These are phyloP conservation scores for Xylariaceae sp. DNA, from an alignment of 2,329 filamentous ascomycete genomes.

Conservation along the genomic window DNA sequence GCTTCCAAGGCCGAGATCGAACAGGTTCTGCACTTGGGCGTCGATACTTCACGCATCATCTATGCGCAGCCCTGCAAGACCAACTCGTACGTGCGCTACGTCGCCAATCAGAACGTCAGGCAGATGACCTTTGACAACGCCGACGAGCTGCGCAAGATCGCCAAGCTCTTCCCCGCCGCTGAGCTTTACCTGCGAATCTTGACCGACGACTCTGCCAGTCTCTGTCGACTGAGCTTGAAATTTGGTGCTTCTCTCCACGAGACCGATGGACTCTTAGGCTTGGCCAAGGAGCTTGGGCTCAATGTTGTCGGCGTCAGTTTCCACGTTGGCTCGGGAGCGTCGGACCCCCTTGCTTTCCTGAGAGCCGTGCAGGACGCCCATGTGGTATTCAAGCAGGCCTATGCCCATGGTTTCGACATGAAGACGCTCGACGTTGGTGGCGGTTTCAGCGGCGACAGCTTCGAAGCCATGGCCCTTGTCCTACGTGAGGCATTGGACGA, in stretches of 20 bases:
- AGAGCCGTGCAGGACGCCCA: conserved; percentile 89
- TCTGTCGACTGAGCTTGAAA: conserved; percentile 95
- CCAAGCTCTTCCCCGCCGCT: conserved; percentile 79
- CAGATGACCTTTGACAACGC: conserved; percentile 99
- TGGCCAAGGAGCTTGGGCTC: conserved; percentile 75
- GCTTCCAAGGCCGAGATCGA: conserved; percentile 97
- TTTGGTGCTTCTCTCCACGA: conserved; percentile 87
- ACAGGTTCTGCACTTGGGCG: conserved; percentile 73
- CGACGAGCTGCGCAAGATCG: conserved; percentile 97
- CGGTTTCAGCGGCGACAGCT: conserved; percentile 84
- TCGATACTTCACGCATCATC: conserved; percentile 87
- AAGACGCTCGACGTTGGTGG: conserved; percentile 90
- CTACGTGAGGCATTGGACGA: conserved; percentile 74
- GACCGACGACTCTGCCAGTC: conserved; percentile 89
- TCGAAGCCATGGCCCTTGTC: conserved; percentile 80
- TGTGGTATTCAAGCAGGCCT: conserved; percentile 78
- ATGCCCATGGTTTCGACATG: conserved; percentile 67
- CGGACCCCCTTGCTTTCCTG: conserved; percentile 83
- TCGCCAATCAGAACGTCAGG: conserved; percentile 75
- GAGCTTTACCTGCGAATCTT: conserved; percentile 91
- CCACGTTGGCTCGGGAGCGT: conserved; percentile 93
- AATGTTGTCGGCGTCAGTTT: conserved; percentile 96
- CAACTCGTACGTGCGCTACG: conserved; percentile 92
- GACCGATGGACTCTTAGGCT: conserved; percentile 65
- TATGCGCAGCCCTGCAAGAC: conserved; percentile 99